These are phyloP conservation scores for Acorus calamus DNA, from an alignment of 106 monocot species.

Conservation along the genomic window DNA sequence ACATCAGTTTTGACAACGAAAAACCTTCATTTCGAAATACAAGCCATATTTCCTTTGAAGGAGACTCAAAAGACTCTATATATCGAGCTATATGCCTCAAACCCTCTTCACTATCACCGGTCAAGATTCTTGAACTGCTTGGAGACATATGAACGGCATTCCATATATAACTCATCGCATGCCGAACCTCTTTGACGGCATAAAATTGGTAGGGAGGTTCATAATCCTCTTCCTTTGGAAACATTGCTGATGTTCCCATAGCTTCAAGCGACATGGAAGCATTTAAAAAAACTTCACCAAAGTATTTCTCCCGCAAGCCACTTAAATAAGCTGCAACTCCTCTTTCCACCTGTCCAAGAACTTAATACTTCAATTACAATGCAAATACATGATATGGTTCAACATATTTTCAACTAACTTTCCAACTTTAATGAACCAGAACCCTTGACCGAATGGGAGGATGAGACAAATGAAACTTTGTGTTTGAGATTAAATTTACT, in stretches of 20 bases:
- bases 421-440: too few relatives aligned
- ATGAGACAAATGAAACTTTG: too few relatives aligned
- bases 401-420: too few relatives aligned
- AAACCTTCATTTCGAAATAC: conserved; percentile 73
- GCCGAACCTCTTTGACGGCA: conserved; percentile 2
- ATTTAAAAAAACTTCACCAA: conserved; percentile 81
- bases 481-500: too few relatives aligned
- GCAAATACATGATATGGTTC: too few relatives aligned
- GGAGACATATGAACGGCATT: conserved; percentile 1
- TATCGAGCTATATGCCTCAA: conserved; percentile 79
- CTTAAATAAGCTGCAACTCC: conserved; percentile 68
- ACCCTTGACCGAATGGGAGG: too few relatives aligned
- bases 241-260: conserved; percentile 11
- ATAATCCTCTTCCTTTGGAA: conserved; percentile 9
- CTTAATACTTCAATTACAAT: too few relatives aligned
- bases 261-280: conserved; percentile 32
- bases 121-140: conserved; percentile 6
- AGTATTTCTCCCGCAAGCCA: conserved; percentile 88
- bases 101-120: conserved; percentile 27
- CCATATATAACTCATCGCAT: conserved; percentile 7
- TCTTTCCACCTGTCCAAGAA: conserved; percentile 58
- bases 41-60: conserved; percentile 81
- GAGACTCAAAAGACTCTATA: conserved; percentile 85
- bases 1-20: conserved; percentile 69
- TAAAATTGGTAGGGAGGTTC: conserved; percentile 17